These are phyloP conservation scores for Evernia prunastri DNA, from an alignment of 495 filamentous ascomycete species.

Conservation along the genomic window DNA sequence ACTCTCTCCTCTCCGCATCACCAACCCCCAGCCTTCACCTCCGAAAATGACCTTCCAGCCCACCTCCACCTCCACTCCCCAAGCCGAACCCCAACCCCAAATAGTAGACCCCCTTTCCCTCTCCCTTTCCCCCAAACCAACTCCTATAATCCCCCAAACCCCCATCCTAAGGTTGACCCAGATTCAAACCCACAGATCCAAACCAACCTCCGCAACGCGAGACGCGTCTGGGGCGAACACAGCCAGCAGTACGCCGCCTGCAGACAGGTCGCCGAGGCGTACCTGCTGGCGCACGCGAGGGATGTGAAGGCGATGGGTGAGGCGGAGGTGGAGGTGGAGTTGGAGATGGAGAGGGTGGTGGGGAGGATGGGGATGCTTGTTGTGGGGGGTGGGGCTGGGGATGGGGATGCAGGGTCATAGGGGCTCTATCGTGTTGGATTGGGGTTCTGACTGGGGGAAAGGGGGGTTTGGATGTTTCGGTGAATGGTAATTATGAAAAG, in stretches of 20 bases:
- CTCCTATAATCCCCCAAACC: neutral
- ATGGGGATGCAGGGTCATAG: too few species aligned
- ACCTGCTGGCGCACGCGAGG: slow-evolving; percentile 1
- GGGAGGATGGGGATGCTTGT: neutral
- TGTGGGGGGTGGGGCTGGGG: neutral
- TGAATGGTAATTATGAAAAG: too few species aligned
- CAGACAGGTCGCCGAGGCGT: slow-evolving; percentile 5
- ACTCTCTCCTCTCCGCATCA: too few species aligned
- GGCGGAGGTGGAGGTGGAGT: neutral
- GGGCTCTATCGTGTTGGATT: too few species aligned
- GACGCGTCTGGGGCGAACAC: slow-evolving; percentile 16
- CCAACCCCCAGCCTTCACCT: too few species aligned
- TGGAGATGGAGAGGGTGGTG: neutral
- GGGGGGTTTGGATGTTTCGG: too few species aligned
- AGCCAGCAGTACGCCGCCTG: slow-evolving; percentile 16
- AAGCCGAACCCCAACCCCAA: neutral
- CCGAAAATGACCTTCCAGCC: neutral
- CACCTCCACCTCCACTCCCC: too few species aligned
- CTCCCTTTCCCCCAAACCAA: neutral
- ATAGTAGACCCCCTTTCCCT: neutral
- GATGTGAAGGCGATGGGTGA: neutral
- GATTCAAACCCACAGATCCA: slow-evolving; percentile 7
- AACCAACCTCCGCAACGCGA: slow-evolving; percentile 18
- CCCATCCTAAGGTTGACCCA: too few species aligned
- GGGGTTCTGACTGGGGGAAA: too few species aligned